Evolutionary conservation across 768 basidiomycete species (phyloP), one percentile per base, ranked within the genome.

Genomic region (Auriscalpium vulgare): DNA sequence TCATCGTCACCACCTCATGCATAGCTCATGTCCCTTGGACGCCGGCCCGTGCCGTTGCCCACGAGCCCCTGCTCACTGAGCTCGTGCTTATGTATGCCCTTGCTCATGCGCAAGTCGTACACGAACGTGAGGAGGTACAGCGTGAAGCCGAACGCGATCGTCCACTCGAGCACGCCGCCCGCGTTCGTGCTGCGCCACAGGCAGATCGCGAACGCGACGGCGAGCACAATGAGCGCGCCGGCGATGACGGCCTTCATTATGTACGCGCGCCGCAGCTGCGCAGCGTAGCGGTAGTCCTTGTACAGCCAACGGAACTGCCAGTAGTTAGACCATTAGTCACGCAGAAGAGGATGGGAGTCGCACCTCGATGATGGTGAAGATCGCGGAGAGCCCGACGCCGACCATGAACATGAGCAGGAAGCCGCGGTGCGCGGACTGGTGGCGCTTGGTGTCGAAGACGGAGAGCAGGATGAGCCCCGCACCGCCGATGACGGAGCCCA

Each of bases 141-240:
- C 6, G 84, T 84, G 67, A 83, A 89, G 8, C 85, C 81, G 53
- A 90, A 83, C 4, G 79, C 77, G 50, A 91, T 87, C 0, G 68
- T 64, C 88, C 88, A 91, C 67, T 91, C 89, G 8, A 91, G 62
- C 54, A 89, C 68, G 79, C 80, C 84, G 66, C 80, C 85, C 0
- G 71, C 80, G 56, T 84, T 68, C 1, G 59, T 59, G 0, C 69
- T 75, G 10, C 65, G 62, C 60, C 71, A 83, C 2, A 86, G 64
- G 10, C 78, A 65, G 14, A 81, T 68, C 1, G 73, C 84, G 65
- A 91, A 90, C 8, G 74, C 84, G 58, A 88, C 78, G 21, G 84
- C 80, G 40, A 85, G 72, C 16, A 74, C 45, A 58, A 91, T 81
- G 47, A 91, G 75, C 37, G 77, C 68, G 35, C 68, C 55, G 1